Evolutionary conservation across 768 basidiomycete species (phyloP).

Genomic region (Epithele typhae): DNA sequence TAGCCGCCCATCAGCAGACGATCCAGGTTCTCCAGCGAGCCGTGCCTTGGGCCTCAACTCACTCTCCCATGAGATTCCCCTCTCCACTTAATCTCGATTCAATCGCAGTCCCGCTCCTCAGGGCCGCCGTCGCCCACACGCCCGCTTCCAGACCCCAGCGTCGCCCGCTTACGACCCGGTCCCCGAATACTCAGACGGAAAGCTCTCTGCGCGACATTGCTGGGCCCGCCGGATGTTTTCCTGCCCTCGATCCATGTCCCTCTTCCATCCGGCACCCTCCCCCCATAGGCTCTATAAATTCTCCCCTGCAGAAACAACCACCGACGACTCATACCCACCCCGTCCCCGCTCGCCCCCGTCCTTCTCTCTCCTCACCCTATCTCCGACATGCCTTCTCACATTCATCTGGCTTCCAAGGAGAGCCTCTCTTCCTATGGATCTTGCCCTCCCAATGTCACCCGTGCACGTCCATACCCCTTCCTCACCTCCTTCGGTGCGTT

Average conservation of each 20-base stretch:
- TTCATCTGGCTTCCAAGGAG: slow-evolving; percentile 5
- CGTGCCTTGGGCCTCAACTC: neutral
- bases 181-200: slow-evolving; percentile 1
- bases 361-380: slow-evolving; percentile 5
- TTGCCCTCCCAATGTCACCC: slow-evolving; percentile 1
- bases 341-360: slow-evolving; percentile 2
- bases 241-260: neutral
- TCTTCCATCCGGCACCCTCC: neutral
- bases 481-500: slow-evolving; percentile 7
- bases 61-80: neutral
- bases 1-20: neutral
- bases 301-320: neutral
- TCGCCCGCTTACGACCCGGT: neutral
- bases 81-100: neutral
- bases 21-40: neutral
- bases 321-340: neutral
- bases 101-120: no score
- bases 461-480: slow-evolving; percentile 7
- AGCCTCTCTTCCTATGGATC: slow-evolving; percentile 7
- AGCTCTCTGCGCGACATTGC: no score
- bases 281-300: neutral
- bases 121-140: no score
- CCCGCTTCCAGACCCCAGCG: no score
- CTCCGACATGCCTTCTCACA: slow-evolving; percentile 12
- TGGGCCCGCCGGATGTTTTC: no score